Percentiles rank a stretch among this genome's conserved stretches.
Evolutionary conservation across 2,329 filamentous ascomycete genomes (phyloP).

Genomic region (Gaeumannomyces tritici): DNA sequence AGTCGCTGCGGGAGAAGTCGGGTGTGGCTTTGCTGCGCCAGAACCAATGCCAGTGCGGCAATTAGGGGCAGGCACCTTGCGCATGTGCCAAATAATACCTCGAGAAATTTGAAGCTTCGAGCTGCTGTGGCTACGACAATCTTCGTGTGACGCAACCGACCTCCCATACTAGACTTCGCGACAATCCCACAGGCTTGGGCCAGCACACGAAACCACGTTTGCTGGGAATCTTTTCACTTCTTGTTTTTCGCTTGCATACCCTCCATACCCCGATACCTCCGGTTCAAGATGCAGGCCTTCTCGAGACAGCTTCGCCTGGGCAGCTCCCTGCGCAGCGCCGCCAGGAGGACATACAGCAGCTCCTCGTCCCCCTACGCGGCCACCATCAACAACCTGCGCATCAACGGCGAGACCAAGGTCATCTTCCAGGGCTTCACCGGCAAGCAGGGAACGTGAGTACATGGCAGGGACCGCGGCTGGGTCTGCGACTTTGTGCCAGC

Average conservation of each 20-base stretch:
- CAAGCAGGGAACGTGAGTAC: slow-evolving; percentile 82
- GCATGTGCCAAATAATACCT: not conserved
- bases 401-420: slow-evolving; percentile 89
- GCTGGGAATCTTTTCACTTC: slow-evolving; percentile 1
- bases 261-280: not conserved
- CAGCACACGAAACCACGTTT: not conserved
- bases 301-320: slow-evolving; percentile 58
- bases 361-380: slow-evolving; percentile 58
- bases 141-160: not conserved
- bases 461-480: not conserved
- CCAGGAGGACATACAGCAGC: slow-evolving; percentile 67
- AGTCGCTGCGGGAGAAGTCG: not conserved
- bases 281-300: slow-evolving; percentile 71
- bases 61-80: not conserved
- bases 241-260: slow-evolving; percentile 2
- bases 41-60: not conserved
- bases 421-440: slow-evolving; percentile 96
- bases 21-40: not conserved
- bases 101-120: slow-evolving; percentile 8
- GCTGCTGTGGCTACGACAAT: slow-evolving; percentile 1
- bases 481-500: not conserved
- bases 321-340: slow-evolving; percentile 55
- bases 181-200: not conserved
- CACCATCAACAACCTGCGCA: slow-evolving; percentile 79
- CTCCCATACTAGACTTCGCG: not conserved